Evolutionary conservation across 805 yeast species (phyloP), one percentile per base, ranked within the genome.

Genomic region (Isabelozyma heimii): DNA sequence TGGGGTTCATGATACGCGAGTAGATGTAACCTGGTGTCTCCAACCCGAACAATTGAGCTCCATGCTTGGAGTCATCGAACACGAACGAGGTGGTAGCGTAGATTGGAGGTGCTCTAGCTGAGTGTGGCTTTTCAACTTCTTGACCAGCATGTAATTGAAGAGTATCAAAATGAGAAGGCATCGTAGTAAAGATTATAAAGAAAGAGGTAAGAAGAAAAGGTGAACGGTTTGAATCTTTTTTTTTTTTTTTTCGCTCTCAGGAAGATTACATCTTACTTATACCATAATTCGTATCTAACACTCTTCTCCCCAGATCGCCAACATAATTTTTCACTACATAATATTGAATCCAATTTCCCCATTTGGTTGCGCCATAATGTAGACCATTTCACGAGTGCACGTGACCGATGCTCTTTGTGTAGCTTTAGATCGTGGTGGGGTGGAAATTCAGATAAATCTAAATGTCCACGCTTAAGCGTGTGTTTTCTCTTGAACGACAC

Each of bases 141-240:
- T 91, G 97, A 55, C 99, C 99, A 47, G 97, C 97, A 71, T 92
- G 98, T 59, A 92, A 81, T 76, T 92, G 97, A 50, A 88, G 77
- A 28, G 97, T 91, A 61, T 91, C 97, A 61, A 89, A 90, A 62
- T 86, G 91, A 35, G 84, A 80, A 37, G 84, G 82, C 76, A 72
- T 72, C 26, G 46, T 57, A n/a, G 8, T 13, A 8, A 10, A 4
- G 35, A 30, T 7, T 8, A 3, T 9, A 2, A 30, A 30, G 35
- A 30, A 13, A 30, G 8, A 28, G 35, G 7, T 4, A 4, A 28
- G 8, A 28, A 30, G 35, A 30, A 10, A 30, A 30, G n/a, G 5
- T 20, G 24, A 20, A 20, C 3, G 24, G 6, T 20, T 20, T 20
- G 4, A 20, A 20, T 20, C 24, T 20, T 20, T 20, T 20, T 20